Base-by-base conservation (phyloP, 371 early-diverging fungal species). In the Umbelopsis sp. region DNA sequence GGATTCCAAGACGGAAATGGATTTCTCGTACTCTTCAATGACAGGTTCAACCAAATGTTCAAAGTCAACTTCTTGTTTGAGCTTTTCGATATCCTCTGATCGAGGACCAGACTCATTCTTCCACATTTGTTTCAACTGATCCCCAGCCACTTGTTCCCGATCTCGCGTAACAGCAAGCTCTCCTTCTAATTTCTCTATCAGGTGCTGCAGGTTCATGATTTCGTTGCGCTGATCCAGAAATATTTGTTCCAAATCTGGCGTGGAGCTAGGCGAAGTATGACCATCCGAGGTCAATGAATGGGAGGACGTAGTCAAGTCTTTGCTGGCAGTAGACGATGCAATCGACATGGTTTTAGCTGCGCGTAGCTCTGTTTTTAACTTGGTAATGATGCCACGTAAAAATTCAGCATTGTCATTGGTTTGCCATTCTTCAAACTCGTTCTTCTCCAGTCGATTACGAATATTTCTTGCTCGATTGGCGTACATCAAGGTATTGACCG, bases 401-500 rank as follows among this genome's bases (percentile, higher is more conserved):
- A 89, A 68, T 46, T 87, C 89, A 4, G 87, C 68, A 72, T 88
- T 89, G 41, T 85, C 89, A 52, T 77, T 81, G 16, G 84, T 86
- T 77, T 86, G 87, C 84, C 84, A 86, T 63, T 93, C 92, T 68
- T 91, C 91, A 51, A 78, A 70, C 37, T 83, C 78, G 70, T 95
- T 95, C 68, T 94, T 86, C 48, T 86, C 87, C 16, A 89, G 89
- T 41, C 86, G 84, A 73, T 97, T 97, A 72, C 93, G 92, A 73
- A 97, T 96, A 66, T 94, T 94, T 41, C 94, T 80, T 4, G 96
- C 95, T 2, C 97, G 86, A 69, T 93, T 93, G 8, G 97, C 97
- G 72, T 97, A 99, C 69, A 92, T 90, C 22, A 98, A 84, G 5
- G 99, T 98, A 74, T 94, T 97, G 67, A 84, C 73, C n/a, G 99